A percentile compares a stretch with the other conserved stretches of the same genome.
phyloP scores from a whole-genome alignment of 2,329 filamentous ascomycete genomes.

The Aspergillus pseudoterreus region DNA sequence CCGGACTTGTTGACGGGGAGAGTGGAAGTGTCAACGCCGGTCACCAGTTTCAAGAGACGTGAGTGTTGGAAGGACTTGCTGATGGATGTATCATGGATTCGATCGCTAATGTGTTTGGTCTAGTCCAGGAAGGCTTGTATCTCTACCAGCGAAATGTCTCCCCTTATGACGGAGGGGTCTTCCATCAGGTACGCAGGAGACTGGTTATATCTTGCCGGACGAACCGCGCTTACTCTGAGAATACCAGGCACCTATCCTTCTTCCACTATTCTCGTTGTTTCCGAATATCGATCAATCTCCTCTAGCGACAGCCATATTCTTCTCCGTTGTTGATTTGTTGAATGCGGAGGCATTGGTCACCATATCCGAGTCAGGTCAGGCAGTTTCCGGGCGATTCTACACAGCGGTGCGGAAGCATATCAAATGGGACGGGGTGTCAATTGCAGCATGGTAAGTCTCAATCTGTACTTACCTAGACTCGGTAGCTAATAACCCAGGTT shows the following conservation, averaged over 20 bases:
- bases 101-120: conserved; percentile 1
- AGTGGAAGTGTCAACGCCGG: conserved; percentile 93
- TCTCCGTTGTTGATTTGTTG: conserved; percentile 74
- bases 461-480: background rate
- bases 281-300: conserved; percentile 66
- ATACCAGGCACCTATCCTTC: conserved; percentile 72
- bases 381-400: conserved; percentile 69
- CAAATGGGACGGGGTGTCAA: conserved; percentile 68
- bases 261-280: conserved; percentile 86
- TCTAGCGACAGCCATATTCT: conserved; percentile 74
- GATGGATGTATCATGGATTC: background rate
- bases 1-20: conserved; percentile 82
- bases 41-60: conserved; percentile 98
- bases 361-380: conserved; percentile 79
- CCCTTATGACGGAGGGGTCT: conserved; percentile 90
- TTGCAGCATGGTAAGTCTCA: conserved; percentile 69
- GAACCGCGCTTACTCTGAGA: too few species aligned
- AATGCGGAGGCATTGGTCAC: conserved; percentile 74
- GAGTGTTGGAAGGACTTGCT: conserved; percentile 37
- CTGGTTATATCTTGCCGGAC: background rate
- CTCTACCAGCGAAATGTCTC: conserved; percentile 95
- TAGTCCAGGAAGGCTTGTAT: conserved; percentile 94
- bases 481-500: conserved; percentile 54
- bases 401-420: conserved; percentile 73
- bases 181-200: conserved; percentile 54